These are phyloP conservation scores for Sophora flavescens DNA, from an alignment of 306 rosid species.

Conservation along the genomic window DNA sequence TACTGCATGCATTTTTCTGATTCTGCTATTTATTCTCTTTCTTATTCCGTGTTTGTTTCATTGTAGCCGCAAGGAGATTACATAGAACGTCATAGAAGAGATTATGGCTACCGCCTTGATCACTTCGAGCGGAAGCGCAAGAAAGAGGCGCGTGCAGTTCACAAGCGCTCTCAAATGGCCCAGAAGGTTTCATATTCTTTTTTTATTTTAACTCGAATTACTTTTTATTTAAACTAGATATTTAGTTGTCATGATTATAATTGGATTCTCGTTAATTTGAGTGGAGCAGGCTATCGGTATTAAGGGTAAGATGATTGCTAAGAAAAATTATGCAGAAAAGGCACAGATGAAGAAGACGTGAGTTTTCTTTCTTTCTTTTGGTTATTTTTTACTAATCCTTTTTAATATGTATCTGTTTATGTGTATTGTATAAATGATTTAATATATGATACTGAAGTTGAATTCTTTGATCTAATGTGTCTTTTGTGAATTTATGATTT, in stretches of 20 bases:
- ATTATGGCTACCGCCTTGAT: constrained; percentile 85
- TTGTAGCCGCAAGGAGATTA: constrained; percentile 97
- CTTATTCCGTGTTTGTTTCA: not conserved
- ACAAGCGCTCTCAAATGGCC: constrained; percentile 77
- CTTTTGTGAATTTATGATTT: too few species aligned
- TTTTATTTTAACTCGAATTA: not conserved
- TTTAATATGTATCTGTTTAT: not conserved
- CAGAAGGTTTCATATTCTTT: constrained; percentile 66
- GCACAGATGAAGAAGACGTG: constrained; percentile 92
- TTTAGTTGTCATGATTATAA: not conserved
- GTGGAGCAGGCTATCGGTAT: constrained; percentile 75
- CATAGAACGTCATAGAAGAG: constrained; percentile 87
- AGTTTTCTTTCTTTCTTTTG: constrained; percentile 39
- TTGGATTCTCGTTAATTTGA: constrained; percentile 1
- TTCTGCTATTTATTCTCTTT: not conserved
- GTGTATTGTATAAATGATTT: not conserved
- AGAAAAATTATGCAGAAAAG: constrained; percentile 88
- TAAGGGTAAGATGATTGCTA: constrained; percentile 83
- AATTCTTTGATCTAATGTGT: too few species aligned
- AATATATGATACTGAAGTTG: not conserved
- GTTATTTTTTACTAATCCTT: not conserved
- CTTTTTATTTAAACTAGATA: not conserved
- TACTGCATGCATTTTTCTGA: not conserved
- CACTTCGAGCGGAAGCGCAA: constrained; percentile 95
- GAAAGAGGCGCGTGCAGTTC: constrained; percentile 88